Conservation (phyloP, 306 rosid genomes). For the Pueraria montana region DNA sequence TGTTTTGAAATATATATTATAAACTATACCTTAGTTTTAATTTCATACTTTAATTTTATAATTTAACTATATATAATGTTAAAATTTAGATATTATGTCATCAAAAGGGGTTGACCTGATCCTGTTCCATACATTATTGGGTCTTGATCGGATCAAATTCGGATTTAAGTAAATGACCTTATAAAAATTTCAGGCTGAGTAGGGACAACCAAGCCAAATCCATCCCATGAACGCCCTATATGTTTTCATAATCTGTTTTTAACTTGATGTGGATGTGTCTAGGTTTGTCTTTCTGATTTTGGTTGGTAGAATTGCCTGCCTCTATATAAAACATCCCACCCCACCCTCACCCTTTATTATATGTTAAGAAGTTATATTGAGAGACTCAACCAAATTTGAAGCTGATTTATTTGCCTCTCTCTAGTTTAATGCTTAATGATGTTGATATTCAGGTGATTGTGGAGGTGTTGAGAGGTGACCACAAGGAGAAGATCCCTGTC, state of each 20-base stretch:
- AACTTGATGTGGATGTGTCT: neutral
- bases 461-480: slow-evolving; percentile 97
- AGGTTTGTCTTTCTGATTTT: neutral
- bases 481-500: slow-evolving; percentile 93
- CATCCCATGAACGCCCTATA: neutral
- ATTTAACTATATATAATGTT: neutral
- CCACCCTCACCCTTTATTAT: neutral
- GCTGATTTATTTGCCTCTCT: slow-evolving; percentile 16
- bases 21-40: neutral
- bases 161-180: neutral
- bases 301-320: neutral
- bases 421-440: slow-evolving; percentile 5
- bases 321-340: neutral
- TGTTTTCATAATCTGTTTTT: slow-evolving; percentile 30
- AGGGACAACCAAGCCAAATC: neutral
- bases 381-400: neutral
- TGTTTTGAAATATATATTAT: neutral
- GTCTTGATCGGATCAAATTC: neutral
- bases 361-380: neutral
- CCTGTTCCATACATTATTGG: neutral
- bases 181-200: neutral
- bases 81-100: neutral
- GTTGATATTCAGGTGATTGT: slow-evolving; percentile 73
- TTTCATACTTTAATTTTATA: neutral
- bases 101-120: neutral